Conservation (phyloP, 148 eudicot genomes). For the Amaranthus cruentus region DNA sequence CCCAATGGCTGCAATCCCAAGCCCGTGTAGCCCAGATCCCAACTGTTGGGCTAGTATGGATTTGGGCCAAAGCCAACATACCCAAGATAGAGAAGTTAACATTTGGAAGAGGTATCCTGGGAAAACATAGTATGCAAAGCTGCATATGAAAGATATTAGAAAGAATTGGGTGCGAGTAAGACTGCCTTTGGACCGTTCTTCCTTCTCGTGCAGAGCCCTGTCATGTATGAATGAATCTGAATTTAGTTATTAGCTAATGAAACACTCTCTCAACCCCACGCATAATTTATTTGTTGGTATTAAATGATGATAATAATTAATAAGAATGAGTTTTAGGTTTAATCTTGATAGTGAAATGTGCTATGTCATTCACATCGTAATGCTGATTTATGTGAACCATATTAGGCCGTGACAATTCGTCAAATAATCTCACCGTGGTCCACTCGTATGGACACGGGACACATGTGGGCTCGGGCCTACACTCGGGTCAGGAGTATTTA, state of each 20-base stretch:
- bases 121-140: slow-evolving; percentile 85
- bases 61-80: slow-evolving; percentile 84
- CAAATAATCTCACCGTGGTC: too few relatives aligned
- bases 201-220: slow-evolving; percentile 95
- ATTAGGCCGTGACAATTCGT: too few relatives aligned
- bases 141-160: slow-evolving; percentile 77
- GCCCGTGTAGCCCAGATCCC: slow-evolving; percentile 84
- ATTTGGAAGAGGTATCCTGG: slow-evolving; percentile 90
- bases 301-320: too few relatives aligned
- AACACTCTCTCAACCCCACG: too few relatives aligned
- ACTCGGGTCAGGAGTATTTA: too few relatives aligned
- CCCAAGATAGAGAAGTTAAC: slow-evolving; percentile 91
- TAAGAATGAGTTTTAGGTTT: too few relatives aligned
- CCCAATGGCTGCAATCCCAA: slow-evolving; percentile 75
- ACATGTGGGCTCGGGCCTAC: too few relatives aligned
- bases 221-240: not conserved
- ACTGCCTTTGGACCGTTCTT: slow-evolving; percentile 72
- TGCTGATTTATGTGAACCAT: too few relatives aligned
- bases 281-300: too few relatives aligned
- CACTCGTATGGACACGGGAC: too few relatives aligned
- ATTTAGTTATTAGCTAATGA: not conserved
- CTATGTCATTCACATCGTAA: too few relatives aligned
- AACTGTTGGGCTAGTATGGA: slow-evolving; percentile 82
- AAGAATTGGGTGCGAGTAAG: slow-evolving; percentile 81
- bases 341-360: too few relatives aligned